Conservation (phyloP, 768 basidiomycete species). For the Kwoniella europaea region DNA sequence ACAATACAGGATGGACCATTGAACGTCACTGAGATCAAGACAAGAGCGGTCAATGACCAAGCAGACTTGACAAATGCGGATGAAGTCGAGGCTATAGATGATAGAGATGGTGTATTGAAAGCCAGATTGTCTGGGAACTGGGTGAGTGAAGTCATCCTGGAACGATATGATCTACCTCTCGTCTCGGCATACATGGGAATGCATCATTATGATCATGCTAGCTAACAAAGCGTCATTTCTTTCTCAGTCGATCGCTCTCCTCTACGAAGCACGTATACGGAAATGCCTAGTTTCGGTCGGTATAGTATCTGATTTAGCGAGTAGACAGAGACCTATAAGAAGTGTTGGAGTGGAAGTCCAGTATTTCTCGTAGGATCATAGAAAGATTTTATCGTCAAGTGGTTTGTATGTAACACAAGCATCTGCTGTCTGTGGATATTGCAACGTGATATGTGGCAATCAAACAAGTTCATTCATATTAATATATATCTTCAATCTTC, state of each 20-base stretch:
- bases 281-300: slow-evolving; percentile 89
- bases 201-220: background rate
- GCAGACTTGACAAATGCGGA: background rate
- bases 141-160: slow-evolving; percentile 62
- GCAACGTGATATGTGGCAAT: background rate
- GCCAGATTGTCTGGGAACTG: slow-evolving; percentile 86
- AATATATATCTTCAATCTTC: no score
- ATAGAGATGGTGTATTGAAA: slow-evolving; percentile 76
- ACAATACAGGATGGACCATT: slow-evolving; percentile 21
- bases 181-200: no score
- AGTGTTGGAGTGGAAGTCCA: slow-evolving; percentile 90
- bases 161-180: no score
- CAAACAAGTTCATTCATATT: background rate
- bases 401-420: no score
- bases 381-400: no score
- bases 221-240: slow-evolving; percentile 5
- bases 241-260: slow-evolving; percentile 75
- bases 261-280: slow-evolving; percentile 91
- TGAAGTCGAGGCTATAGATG: slow-evolving; percentile 26
- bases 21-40: slow-evolving; percentile 12
- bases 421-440: background rate
- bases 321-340: slow-evolving; percentile 81
- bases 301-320: slow-evolving; percentile 86
- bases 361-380: slow-evolving; percentile 65
- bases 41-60: background rate